A percentile compares a stretch with the other conserved stretches of the same genome.
Conservation (phyloP, 768 basidiomycete genomes). For the Coprinellus micaceus region DNA sequence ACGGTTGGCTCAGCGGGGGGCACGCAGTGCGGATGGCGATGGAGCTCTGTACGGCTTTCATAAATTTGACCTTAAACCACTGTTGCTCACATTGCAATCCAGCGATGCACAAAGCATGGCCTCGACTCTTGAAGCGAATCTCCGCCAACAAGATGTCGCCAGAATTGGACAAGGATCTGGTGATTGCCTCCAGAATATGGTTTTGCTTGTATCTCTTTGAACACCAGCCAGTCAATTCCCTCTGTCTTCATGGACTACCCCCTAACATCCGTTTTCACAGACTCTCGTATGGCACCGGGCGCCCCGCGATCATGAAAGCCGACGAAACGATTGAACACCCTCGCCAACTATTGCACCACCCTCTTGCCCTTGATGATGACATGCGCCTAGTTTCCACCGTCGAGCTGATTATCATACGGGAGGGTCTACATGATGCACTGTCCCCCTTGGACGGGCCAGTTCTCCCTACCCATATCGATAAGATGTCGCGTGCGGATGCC, state of each 20-base stretch:
- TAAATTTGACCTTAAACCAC: neutral
- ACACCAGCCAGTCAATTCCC: constrained; percentile 68
- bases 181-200: constrained; percentile 85
- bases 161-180: constrained; percentile 69
- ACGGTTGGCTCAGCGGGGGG: constrained; percentile 92
- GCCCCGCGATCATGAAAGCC: constrained; percentile 88
- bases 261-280: constrained; percentile 35
- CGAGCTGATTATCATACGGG: constrained; percentile 86
- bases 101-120: constrained; percentile 94
- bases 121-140: constrained; percentile 75
- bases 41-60: constrained; percentile 63
- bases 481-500: constrained; percentile 67
- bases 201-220: constrained; percentile 93
- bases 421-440: constrained; percentile 78
- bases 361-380: constrained; percentile 86
- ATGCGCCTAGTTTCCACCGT: constrained; percentile 94
- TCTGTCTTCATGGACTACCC: neutral
- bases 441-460: constrained; percentile 78
- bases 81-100: constrained; percentile 5
- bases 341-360: constrained; percentile 77
- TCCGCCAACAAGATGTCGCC: constrained; percentile 55
- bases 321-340: constrained; percentile 88
- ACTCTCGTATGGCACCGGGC: constrained; percentile 91
- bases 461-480: constrained; percentile 62
- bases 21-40: constrained; percentile 98